These are phyloP conservation scores for Triglochin maritima DNA, from an alignment of 106 monocot species.

Conservation along the genomic window DNA sequence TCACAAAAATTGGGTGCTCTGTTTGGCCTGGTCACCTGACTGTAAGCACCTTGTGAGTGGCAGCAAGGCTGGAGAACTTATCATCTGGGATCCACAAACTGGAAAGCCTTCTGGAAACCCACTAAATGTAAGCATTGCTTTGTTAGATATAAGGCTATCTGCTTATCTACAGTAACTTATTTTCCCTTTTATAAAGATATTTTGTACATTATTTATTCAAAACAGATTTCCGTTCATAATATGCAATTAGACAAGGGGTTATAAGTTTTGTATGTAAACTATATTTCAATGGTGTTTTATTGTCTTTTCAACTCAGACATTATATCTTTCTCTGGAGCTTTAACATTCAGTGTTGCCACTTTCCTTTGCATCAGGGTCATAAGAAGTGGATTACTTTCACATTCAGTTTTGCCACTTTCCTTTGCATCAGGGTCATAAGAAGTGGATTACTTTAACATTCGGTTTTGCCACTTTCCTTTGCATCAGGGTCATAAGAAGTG, in stretches of 20 bases:
- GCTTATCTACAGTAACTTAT: background rate
- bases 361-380: background rate
- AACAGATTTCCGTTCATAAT: no score
- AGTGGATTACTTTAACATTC: conserved; percentile 16
- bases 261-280: no score
- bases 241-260: no score
- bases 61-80: conserved; percentile 87
- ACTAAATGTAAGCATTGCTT: conserved; percentile 38
- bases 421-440: background rate
- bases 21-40: conserved; percentile 92
- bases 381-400: background rate
- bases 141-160: background rate
- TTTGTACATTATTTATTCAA: no score
- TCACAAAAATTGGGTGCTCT: conserved; percentile 96
- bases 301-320: no score
- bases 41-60: conserved; percentile 87
- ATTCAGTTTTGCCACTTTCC: background rate
- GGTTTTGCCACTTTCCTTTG: background rate
- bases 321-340: no score
- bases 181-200: background rate
- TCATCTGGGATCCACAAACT: conserved; percentile 79
- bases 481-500: conserved; percentile 91
- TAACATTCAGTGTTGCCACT: background rate
- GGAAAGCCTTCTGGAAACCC: conserved; percentile 65
- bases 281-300: no score